Base-by-base conservation (phyloP, 176 grass and related monocot species). In the Eragrostis nindensis region DNA sequence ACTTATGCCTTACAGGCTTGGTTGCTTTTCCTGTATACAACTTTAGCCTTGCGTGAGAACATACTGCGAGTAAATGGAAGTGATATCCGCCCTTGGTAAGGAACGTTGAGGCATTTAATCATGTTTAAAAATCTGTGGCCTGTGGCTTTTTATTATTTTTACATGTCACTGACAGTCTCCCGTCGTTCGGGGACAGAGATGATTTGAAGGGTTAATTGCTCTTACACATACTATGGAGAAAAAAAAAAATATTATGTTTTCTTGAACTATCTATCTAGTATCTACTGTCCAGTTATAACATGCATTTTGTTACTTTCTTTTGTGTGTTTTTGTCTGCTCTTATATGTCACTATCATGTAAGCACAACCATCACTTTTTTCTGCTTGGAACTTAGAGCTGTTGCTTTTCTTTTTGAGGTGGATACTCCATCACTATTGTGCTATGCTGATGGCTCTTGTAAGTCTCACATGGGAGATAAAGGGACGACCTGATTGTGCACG, bases 401-500 rank as follows among this genome's bases (percentile, higher is more conserved):
- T 81, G 41, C 24, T 72, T 81, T 91, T 86, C 6, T 49, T 79
- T 62, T 50, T 70, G 54, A 97, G 96, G 96, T 98, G 96, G 96
- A 91, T 98, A 89, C 91, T 87, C 68, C 96, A 98, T 95, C 96
- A 98, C 77, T 98, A 98, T 62, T 98, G 92, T 87, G 96, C 96
- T 61, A 98, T 98, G 90, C 48, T 95, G 80, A 98, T 98, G 96
- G 86, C 96, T 68, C 90, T 98, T 86, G 53, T 98, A 68, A 98
- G 96, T 80, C 86, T 98, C 32, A 98, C 96, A 57, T 98, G 96
- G 96, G 96, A 93, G 64, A 88, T 98, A 79, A 95, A 98, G 81
- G 90, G 92, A 27, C 81, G 95, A 80, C 92, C 96, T 84, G 84
- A 98, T 82, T 98, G 96, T 84, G 79, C 87, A 53, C 84, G 68